Percentiles rank a stretch among this genome's conserved stretches.
These are phyloP conservation scores for Nemania sp. DNA, from an alignment of 2,329 filamentous ascomycete genomes.

Conservation along the genomic window DNA sequence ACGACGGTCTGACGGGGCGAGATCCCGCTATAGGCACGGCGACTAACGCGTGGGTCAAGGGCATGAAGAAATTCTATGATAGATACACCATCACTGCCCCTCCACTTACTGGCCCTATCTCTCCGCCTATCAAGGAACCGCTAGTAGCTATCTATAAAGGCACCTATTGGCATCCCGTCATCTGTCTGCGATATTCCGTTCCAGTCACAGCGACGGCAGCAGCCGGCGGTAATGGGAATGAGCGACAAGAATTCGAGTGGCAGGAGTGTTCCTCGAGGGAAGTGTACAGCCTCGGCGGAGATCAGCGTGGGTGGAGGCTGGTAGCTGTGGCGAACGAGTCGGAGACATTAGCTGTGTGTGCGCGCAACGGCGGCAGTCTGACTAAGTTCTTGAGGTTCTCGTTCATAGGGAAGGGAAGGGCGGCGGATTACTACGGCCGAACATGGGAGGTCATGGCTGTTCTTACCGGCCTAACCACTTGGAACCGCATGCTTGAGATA, in stretches of 20 bases:
- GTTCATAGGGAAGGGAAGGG: background rate
- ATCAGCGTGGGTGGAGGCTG: background rate
- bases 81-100: background rate
- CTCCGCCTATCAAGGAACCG: background rate
- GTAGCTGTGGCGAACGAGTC: background rate
- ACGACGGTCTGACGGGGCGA: background rate
- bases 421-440: background rate
- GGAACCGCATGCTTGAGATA: background rate
- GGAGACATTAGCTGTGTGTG: background rate
- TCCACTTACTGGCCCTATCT: background rate
- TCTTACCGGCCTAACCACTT: background rate
- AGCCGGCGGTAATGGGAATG: background rate
- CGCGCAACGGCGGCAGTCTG: conserved; percentile 1
- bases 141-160: background rate
- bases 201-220: background rate
- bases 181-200: background rate
- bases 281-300: background rate
- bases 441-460: conserved; percentile 9
- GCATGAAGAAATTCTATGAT: background rate
- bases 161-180: conserved; percentile 6
- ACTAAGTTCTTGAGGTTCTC: background rate
- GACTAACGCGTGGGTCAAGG: conserved; percentile 3
- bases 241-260: conserved; percentile 6
- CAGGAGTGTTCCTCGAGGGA: background rate
- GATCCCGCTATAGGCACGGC: background rate